Percentiles rank a stretch among this genome's conserved stretches.
These are phyloP conservation scores for Geotrichum aggregatum DNA, from an alignment of 1,139 yeast species.

Conservation along the genomic window DNA sequence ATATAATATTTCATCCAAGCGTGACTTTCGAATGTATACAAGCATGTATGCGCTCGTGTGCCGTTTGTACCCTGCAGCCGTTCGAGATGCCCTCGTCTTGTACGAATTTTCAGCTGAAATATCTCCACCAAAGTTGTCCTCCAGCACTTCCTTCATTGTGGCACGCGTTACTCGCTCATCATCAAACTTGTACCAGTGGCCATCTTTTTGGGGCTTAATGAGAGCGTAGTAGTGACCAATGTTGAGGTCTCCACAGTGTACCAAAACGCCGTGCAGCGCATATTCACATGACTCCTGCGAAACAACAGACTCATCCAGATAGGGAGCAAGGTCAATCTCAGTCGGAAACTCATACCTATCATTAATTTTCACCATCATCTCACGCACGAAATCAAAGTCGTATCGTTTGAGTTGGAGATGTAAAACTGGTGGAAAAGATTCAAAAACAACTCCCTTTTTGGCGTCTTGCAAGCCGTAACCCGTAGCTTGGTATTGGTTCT, in stretches of 20 bases:
- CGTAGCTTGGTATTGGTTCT: slow-evolving; percentile 91
- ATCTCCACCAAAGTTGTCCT: slow-evolving; percentile 87
- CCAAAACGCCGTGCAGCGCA: slow-evolving; percentile 85
- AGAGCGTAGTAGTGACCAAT: slow-evolving; percentile 89
- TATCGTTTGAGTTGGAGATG: slow-evolving; percentile 91
- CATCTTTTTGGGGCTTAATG: slow-evolving; percentile 70
- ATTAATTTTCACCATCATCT: slow-evolving; percentile 83
- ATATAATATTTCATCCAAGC: slow-evolving; percentile 54
- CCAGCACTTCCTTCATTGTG: slow-evolving; percentile 60
- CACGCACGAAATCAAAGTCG: slow-evolving; percentile 89
- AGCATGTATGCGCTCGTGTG: slow-evolving; percentile 78
- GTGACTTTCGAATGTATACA: slow-evolving; percentile 75
- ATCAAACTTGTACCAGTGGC: slow-evolving; percentile 86
- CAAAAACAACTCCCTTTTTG: slow-evolving; percentile 92
- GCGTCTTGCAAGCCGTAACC: slow-evolving; percentile 94
- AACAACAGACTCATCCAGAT: slow-evolving; percentile 51
- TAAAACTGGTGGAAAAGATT: slow-evolving; percentile 84
- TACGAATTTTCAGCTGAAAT: slow-evolving; percentile 24
- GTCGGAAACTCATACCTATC: slow-evolving; percentile 91
- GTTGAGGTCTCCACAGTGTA: slow-evolving; percentile 92
- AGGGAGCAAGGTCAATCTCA: slow-evolving; percentile 73
- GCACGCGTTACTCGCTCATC: slow-evolving; percentile 92
- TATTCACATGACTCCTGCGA: slow-evolving; percentile 70
- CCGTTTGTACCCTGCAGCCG: slow-evolving; percentile 45
- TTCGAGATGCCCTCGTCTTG: slow-evolving; percentile 9